Percentiles rank a stretch among this genome's conserved stretches.
Evolutionary conservation across 768 basidiomycete genomes (phyloP).

Genomic region (Phlegmacium glaucopus): DNA sequence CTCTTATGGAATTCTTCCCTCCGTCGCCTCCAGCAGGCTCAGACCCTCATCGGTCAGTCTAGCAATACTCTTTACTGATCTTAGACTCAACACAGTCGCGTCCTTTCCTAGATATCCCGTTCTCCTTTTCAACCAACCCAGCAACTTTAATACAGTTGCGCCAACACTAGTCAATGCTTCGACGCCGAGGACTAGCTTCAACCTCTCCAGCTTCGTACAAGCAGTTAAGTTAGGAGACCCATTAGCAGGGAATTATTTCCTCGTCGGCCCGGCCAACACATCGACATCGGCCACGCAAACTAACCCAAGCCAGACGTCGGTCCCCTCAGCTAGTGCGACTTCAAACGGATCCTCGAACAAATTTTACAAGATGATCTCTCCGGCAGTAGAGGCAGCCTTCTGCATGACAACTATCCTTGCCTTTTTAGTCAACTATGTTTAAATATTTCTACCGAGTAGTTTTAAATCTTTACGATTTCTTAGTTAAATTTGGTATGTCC

Average conservation of each 20-base stretch:
- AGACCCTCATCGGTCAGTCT: constrained; percentile 39
- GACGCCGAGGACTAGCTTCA: constrained; percentile 35
- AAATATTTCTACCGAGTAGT: too few species aligned
- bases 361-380: too few species aligned
- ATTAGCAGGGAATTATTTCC: constrained; percentile 42
- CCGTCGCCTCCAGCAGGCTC: constrained; percentile 40
- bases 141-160: constrained; percentile 26
- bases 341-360: too few species aligned
- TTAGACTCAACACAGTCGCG: too few species aligned
- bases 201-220: constrained; percentile 32
- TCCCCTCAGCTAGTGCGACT: too few species aligned
- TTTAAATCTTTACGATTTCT: too few species aligned
- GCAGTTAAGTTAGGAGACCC: constrained; percentile 31
- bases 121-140: constrained; percentile 31
- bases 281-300: constrained; percentile 11
- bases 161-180: constrained; percentile 30
- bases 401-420: too few species aligned
- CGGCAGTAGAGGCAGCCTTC: too few species aligned
- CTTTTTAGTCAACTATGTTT: too few species aligned
- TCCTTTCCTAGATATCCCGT: constrained; percentile 31
- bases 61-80: neutral
- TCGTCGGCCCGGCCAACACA: constrained; percentile 30
- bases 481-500: too few species aligned
- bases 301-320: neutral
- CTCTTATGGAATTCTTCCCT: constrained; percentile 35